phyloP scores from a whole-genome alignment of 768 basidiomycete species.

The Boletus subparvulus region DNA sequence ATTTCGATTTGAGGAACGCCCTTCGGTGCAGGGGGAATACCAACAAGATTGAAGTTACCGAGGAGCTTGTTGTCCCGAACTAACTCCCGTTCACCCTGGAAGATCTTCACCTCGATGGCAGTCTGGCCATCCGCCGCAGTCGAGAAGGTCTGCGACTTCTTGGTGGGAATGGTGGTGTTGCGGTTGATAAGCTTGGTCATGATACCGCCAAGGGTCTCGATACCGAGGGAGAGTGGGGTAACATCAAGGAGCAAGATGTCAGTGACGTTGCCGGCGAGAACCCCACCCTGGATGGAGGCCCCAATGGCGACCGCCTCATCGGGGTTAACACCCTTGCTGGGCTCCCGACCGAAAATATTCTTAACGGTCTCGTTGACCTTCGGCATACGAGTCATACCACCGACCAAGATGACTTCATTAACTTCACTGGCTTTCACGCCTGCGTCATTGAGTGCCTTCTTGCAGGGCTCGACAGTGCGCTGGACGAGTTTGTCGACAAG shows the following conservation, averaged over 20 bases:
- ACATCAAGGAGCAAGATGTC: conserved; percentile 94
- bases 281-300: conserved; percentile 97
- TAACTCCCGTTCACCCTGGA: conserved; percentile 98
- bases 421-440: conserved; percentile 91
- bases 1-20: conserved; percentile 79
- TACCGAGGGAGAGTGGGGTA: conserved; percentile 93
- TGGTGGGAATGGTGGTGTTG: conserved; percentile 99
- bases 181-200: conserved; percentile 99
- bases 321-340: conserved; percentile 98
- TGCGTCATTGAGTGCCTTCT: conserved; percentile 94
- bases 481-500: conserved; percentile 82
- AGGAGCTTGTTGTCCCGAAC: conserved; percentile 98
- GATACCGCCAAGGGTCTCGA: conserved; percentile 97
- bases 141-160: conserved; percentile 99
- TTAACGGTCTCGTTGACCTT: conserved; percentile 87
- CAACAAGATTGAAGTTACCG: conserved; percentile 99
- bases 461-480: conserved; percentile 93
- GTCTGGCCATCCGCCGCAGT: conserved; percentile 99
- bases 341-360: conserved; percentile 90
- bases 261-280: conserved; percentile 93
- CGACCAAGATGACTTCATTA: conserved; percentile 96
- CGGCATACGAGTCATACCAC: conserved; percentile 99
- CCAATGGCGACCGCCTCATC: conserved; percentile 99
- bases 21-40: conserved; percentile 84
- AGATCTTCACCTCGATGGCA: conserved; percentile 99